phyloP scores from a whole-genome alignment of 768 basidiomycete species.

The Pisolithus microcarpus region DNA sequence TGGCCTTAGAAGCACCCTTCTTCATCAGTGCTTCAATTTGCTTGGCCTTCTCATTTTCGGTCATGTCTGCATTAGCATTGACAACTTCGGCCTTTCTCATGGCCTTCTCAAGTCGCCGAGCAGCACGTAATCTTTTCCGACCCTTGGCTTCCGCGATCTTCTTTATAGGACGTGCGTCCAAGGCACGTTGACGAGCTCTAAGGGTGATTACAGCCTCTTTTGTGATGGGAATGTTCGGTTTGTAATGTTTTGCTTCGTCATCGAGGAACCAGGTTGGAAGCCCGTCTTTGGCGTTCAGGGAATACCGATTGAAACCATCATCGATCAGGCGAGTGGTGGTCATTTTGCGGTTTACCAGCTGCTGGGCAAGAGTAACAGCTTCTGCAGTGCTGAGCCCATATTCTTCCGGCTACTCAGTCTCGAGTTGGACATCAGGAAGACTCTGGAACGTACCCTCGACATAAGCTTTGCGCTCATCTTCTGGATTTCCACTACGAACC shows the following conservation, averaged over 20 bases:
- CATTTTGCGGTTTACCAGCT: slow-evolving; percentile 82
- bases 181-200: slow-evolving; percentile 82
- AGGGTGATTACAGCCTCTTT: slow-evolving; percentile 88
- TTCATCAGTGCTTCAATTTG: slow-evolving; percentile 90
- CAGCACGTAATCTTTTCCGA: slow-evolving; percentile 88
- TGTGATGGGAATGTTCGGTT: slow-evolving; percentile 90
- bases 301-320: slow-evolving; percentile 92
- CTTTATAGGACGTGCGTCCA: slow-evolving; percentile 97
- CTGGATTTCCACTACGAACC: slow-evolving; percentile 68
- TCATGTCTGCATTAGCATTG: slow-evolving; percentile 78
- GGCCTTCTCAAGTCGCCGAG: slow-evolving; percentile 79
- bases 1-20: slow-evolving; percentile 64
- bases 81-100: slow-evolving; percentile 96
- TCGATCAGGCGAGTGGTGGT: slow-evolving; percentile 87
- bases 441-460: slow-evolving; percentile 51
- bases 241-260: slow-evolving; percentile 90
- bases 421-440: neutral
- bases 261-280: slow-evolving; percentile 97
- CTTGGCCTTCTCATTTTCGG: slow-evolving; percentile 91
- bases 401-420: slow-evolving; percentile 37
- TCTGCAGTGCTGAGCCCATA: slow-evolving; percentile 81
- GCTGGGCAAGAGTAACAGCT: slow-evolving; percentile 86
- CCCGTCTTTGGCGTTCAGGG: slow-evolving; percentile 84
- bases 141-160: slow-evolving; percentile 99
- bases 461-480: slow-evolving; percentile 55